Evolutionary conservation across 2,329 filamentous ascomycete genomes (phyloP), one percentile per base, ranked within the genome.

Genomic region (Neodidymelliopsis sp.): DNA sequence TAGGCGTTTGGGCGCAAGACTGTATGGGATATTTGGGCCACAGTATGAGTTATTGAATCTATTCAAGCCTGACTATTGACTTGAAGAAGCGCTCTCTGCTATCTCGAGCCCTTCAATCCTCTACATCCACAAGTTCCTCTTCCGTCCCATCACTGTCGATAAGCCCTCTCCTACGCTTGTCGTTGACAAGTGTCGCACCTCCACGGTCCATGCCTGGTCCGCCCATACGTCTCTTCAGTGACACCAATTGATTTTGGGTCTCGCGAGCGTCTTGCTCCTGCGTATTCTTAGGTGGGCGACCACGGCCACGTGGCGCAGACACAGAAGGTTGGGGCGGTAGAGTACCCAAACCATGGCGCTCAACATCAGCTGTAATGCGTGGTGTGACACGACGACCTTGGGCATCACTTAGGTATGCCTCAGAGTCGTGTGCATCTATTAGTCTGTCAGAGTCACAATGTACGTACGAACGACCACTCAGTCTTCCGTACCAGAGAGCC

Each of bases 401-500:
- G 9, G 70, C 65, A 62, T 80, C 78, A 54, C 70, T 76, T n/a
- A 81, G 69, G 63, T 79, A 80, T 8, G 73, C 68, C 43, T 78
- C 76, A 28, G 75, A 75, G 55, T 77, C 74, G 57, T 70, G 60
- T 36, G 66, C 60, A 58, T 74, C 69, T 72, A 28, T 52, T 13
- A 53, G 36, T 60, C 20, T 50, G 57, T 69, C 56, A 66, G 54
- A 49, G 27, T 45, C 48, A 57, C 35, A 57, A 40, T 12, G 12
- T 38, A 35, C 15, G 35, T 40, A n/a, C 30, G 9, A n/a, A 33
- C n/a, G 22, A 10, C 29, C 43, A 22, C 29, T 50, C 42, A 48
- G 40, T 58, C 59, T 56, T 62, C 74, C 79, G 81, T 77, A 86
- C 83, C 82, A 73, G 77, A 79, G 61, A 77, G 70, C 53, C 77